Evolutionary conservation across 495 filamentous ascomycete species (phyloP), one percentile per base, ranked within the genome.

Genomic region (Daldinia decipiens): DNA sequence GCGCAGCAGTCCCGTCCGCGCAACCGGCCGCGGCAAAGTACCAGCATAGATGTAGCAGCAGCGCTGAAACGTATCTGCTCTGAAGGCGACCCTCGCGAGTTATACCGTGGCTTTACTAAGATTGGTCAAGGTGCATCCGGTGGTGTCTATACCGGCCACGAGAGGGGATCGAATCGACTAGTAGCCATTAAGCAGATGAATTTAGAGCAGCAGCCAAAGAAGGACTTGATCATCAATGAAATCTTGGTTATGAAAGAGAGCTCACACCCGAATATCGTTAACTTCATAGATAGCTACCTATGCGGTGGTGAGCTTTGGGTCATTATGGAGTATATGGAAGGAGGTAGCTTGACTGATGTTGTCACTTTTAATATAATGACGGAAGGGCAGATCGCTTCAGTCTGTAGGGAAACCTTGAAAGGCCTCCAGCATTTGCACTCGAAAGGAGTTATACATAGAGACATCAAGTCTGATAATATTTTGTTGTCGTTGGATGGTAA

Each of bases 181-280:
- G 96, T 99, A 59, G 95, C 95, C 24, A 98, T 99, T 82, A 99
- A 99, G 80, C 95, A 99, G 84, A 99, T 99, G 95, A 98, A 99
- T 69, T 82, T 99, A 55, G 95, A 98, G 77, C 90, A 98, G 77
- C 95, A 99, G 71, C 95, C 95, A 5, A 99, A 98, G 86, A 99
- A 99, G 79, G 95, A 99, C 74, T 84, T 98, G 7, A 99, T 99
- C 70, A 97, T 99, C 81, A 98, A 99, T 77, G 95, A 99, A 76
- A 99, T 99, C 66, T 79, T 99, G 36, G 95, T 99, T 31, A 99
- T 99, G 95, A 97, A 97, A 82, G 95, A 98, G 74, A 97, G 93
- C 82, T 95, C 92, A 58, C 95, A 99, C 79, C 94, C 92, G 78
- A 99, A 99, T 76, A 97, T 99, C 77, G 95, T 99, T 78, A 99